A percentile compares a stretch with the other conserved stretches of the same genome.
phyloP scores from a whole-genome alignment of 306 rosid species.

The Ceratonia siliqua region DNA sequence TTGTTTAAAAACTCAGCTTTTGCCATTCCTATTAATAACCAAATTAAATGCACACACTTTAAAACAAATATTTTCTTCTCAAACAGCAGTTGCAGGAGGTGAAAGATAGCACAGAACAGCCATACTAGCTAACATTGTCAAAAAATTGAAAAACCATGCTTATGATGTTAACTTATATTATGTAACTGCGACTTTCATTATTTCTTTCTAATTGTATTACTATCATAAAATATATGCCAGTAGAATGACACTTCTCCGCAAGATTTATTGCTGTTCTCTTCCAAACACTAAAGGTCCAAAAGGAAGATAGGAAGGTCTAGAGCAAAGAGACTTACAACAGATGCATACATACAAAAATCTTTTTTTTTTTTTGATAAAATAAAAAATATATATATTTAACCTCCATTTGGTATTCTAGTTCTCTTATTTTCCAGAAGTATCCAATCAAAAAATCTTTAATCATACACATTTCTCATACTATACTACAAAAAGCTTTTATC shows the following conservation, averaged over 20 bases:
- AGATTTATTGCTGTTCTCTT: neutral
- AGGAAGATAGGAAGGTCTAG: neutral
- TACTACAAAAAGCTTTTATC: neutral
- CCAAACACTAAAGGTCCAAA: too few relatives aligned
- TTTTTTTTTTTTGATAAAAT: neutral
- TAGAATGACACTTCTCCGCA: neutral
- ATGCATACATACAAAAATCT: neutral
- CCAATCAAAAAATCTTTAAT: neutral
- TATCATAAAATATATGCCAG: neutral
- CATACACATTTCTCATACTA: neutral
- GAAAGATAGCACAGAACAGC: neutral
- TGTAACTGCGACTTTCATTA: neutral
- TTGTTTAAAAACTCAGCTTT: neutral
- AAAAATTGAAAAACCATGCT: neutral
- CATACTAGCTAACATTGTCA: neutral
- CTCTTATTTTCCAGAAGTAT: neutral
- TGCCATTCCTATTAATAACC: neutral
- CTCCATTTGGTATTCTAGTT: neutral
- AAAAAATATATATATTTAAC: neutral
- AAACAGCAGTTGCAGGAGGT: neutral
- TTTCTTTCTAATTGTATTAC: neutral
- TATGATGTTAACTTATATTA: neutral
- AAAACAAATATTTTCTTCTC: neutral
- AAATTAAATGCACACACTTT: neutral
- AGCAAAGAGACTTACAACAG: neutral